Percentiles rank a stretch among this genome's conserved stretches.
These are phyloP conservation scores for Endotrypanum monterogeii DNA, from an alignment of 208 protist species.

Conservation along the genomic window DNA sequence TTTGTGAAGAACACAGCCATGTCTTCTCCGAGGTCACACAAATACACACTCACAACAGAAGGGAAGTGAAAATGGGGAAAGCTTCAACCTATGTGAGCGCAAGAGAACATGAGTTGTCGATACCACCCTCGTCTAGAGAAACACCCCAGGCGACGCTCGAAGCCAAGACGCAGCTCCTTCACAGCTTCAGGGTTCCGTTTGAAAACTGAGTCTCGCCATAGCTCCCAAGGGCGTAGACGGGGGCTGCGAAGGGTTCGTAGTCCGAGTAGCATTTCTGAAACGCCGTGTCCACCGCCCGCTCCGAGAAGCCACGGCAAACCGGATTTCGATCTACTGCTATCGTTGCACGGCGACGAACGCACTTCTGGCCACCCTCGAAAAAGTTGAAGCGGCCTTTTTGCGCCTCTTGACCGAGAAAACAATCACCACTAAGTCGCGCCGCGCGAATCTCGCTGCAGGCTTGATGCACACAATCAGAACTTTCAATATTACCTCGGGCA, in stretches of 20 bases:
- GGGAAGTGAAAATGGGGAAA: background rate
- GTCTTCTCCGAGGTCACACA: background rate
- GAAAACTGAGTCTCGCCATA: slow-evolving; percentile 69
- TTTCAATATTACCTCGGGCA: slow-evolving; percentile 84
- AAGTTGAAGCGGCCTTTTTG: slow-evolving; percentile 68
- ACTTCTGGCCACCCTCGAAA: slow-evolving; percentile 74
- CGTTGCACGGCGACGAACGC: slow-evolving; percentile 86
- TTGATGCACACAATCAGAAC: slow-evolving; percentile 89
- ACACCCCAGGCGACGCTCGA: background rate
- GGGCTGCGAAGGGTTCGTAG: slow-evolving; percentile 87
- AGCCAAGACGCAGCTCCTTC: background rate
- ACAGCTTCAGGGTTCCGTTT: slow-evolving; percentile 33
- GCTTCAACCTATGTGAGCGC: too few species aligned
- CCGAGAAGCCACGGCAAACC: slow-evolving; percentile 79
- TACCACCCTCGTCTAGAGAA: background rate
- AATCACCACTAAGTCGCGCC: slow-evolving; percentile 94
- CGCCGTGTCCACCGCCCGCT: slow-evolving; percentile 78
- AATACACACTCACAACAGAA: background rate
- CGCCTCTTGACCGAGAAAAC: slow-evolving; percentile 72
- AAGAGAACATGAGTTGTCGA: too few species aligned
- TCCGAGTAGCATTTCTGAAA: slow-evolving; percentile 87
- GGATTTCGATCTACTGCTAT: slow-evolving; percentile 89
- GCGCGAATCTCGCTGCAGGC: slow-evolving; percentile 95
- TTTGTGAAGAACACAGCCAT: background rate
- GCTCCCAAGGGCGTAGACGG: slow-evolving; percentile 82